Percentiles rank a stretch among this genome's conserved stretches.
Conservation (phyloP, 768 basidiomycete genomes). For the Trametes meyenii region DNA sequence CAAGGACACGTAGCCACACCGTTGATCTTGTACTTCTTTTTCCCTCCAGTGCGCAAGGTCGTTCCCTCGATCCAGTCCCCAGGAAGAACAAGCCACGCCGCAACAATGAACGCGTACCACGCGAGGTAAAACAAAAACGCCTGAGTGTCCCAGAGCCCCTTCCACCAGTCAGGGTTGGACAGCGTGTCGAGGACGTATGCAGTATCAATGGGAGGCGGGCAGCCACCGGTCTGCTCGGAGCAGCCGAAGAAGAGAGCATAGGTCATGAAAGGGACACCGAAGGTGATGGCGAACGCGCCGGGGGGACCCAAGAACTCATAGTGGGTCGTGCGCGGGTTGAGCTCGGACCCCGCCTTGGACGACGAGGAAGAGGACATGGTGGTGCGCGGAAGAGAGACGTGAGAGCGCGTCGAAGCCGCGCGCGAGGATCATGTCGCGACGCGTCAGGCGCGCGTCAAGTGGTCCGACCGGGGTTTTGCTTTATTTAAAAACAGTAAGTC, state of each 20-base stretch:
- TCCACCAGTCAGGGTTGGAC: constrained; percentile 63
- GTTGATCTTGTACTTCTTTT: constrained; percentile 91
- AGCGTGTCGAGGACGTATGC: constrained; percentile 50
- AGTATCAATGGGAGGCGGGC: constrained; percentile 54
- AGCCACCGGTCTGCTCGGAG: constrained; percentile 70
- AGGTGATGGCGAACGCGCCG: constrained; percentile 70
- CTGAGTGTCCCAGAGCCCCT: constrained; percentile 78
- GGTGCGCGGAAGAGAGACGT: constrained; percentile 17
- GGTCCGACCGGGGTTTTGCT: not conserved
- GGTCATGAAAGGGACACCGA: constrained; percentile 69
- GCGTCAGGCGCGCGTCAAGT: constrained; percentile 13
- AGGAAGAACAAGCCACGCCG: constrained; percentile 80
- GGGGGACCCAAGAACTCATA: constrained; percentile 87
- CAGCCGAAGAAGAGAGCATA: constrained; percentile 82
- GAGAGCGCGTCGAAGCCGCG: constrained; percentile 17
- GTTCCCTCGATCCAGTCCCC: constrained; percentile 45
- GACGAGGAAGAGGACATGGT: constrained; percentile 25
- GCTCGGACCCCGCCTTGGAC: constrained; percentile 17
- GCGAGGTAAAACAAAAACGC: constrained; percentile 75
- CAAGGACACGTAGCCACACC: constrained; percentile 51
- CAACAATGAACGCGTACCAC: constrained; percentile 90
- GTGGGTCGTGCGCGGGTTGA: constrained; percentile 67
- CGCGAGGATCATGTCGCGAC: constrained; percentile 18
- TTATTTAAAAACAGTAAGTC: not conserved
- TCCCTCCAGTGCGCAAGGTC: constrained; percentile 68